Conservation (phyloP, 1,139 yeast species). For the Candida labiduridarum region DNA sequence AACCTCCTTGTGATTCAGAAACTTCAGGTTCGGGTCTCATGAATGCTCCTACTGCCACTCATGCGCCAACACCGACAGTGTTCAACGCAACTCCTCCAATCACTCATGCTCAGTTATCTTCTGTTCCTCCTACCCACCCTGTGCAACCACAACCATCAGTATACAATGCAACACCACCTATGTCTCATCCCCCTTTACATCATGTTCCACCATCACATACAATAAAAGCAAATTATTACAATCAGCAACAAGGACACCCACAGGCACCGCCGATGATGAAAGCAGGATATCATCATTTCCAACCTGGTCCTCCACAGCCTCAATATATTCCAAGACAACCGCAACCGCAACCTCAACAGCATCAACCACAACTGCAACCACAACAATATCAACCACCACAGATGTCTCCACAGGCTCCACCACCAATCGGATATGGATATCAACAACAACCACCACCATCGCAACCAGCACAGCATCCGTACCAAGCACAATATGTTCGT, state of each 20-base stretch:
- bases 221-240: background rate
- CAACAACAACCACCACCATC: background rate
- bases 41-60: background rate
- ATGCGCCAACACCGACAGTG: conserved; percentile 1
- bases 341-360: conserved; percentile 1
- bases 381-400: conserved; percentile 8
- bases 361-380: background rate
- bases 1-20: background rate
- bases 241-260: background rate
- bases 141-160: background rate
- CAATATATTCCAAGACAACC: conserved; percentile 5
- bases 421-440: conserved; percentile 1
- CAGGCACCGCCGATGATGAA: background rate
- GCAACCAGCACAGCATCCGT: background rate
- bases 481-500: conserved; percentile 5
- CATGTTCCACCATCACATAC: background rate
- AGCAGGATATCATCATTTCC: conserved; percentile 1
- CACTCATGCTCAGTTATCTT: conserved; percentile 3
- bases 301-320: conserved; percentile 7
- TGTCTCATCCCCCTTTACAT: background rate
- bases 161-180: background rate
- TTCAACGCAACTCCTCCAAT: conserved; percentile 9
- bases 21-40: background rate
- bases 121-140: background rate
- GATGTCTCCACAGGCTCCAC: background rate